Evolutionary conservation across 306 rosid genomes (phyloP), one percentile per base, ranked within the genome.

Genomic region (Aeschynomene evenia): DNA sequence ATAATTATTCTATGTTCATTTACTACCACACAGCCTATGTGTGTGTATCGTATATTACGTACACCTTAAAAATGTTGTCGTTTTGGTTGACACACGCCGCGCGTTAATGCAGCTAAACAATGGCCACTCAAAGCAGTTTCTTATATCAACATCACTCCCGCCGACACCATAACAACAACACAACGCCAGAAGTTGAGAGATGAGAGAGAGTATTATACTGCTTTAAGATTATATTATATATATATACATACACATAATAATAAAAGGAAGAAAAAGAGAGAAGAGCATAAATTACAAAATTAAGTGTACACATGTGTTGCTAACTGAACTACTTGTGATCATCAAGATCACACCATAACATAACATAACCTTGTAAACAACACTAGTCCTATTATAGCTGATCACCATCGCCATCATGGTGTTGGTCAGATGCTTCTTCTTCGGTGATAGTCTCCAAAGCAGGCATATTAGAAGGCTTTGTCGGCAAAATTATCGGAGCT

Each of bases 371-470:
- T 39, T n/a, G 2, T 51, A 52, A 74, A 40, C 49, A n/a, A n/a
- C n/a, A n/a, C n/a, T n/a, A n/a, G n/a, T n/a, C n/a, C n/a, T n/a
- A n/a, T n/a, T n/a, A 54, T 34, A 63, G 63, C 19, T 55, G 39
- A 68, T 71, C 77, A 7, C 81, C 80, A 2, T 76, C 85, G 9
- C n/a, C 31, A 28, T 28, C 31, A 6, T 28, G 5, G 3, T 34
- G 49, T 21, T 66, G 86, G 52, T 75, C 80, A 0, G n/a, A n/a
- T n/a, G 52, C 29, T 2, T 13, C 67, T 51, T 84, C 91, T 66
- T 89, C 89, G 0, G 60, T 7, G 13, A 87, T 84, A 9, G 91
- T 79, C 77, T 87, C 94, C 81, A 90, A 73, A 20, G 50, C 23
- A 3, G 89, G 94, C 1, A 60, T 65, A 34, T 83, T 76, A 12